These are phyloP conservation scores for Chrysosphaeria jannelii DNA, from an alignment of 2,329 filamentous ascomycete genomes.

Conservation along the genomic window DNA sequence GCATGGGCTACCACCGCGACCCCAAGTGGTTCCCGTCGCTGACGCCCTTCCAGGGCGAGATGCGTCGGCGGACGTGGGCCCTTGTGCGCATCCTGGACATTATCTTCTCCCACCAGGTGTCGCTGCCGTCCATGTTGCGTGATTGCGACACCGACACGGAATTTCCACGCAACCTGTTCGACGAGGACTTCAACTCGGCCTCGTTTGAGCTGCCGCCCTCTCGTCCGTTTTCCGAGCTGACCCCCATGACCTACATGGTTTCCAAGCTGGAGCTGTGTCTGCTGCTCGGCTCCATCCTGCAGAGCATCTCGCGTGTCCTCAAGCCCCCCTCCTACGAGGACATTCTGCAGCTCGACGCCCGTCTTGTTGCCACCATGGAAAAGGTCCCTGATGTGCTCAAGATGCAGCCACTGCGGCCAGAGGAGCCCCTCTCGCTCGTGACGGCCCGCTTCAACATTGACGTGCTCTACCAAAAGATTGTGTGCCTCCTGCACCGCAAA, in stretches of 20 bases:
- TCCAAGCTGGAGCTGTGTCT: conserved; percentile 36
- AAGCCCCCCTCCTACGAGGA: conserved; percentile 30
- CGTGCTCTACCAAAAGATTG: conserved; percentile 62
- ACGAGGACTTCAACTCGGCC: conserved; percentile 46
- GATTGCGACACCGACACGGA: conserved; percentile 46
- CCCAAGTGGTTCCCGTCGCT: conserved; percentile 43
- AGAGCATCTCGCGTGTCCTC: conserved; percentile 25
- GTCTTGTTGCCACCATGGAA: conserved; percentile 27
- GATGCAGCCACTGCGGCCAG: conserved; percentile 39
- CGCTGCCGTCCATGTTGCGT: conserved; percentile 37
- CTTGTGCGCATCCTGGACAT: conserved; percentile 44
- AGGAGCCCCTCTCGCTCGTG: conserved; percentile 59
- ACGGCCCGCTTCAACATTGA: conserved; percentile 65
- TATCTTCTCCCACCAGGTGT: conserved; percentile 46
- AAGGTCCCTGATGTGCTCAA: conserved; percentile 55
- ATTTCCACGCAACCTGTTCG: conserved; percentile 48
- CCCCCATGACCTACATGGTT: conserved; percentile 54
- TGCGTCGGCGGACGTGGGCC: conserved; percentile 37
- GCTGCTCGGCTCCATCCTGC: conserved; percentile 41
- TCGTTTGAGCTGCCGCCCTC: conserved; percentile 37
- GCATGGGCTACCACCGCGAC: conserved; percentile 55
- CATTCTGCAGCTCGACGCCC: conserved; percentile 28
- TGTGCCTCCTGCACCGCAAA: conserved; percentile 68
- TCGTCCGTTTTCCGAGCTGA: conserved; percentile 36
- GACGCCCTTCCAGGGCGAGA: conserved; percentile 48